Percentiles rank a stretch among this genome's conserved stretches.
Conservation (phyloP, 1,139 yeast species). For the Lizanozyma gosingica region DNA sequence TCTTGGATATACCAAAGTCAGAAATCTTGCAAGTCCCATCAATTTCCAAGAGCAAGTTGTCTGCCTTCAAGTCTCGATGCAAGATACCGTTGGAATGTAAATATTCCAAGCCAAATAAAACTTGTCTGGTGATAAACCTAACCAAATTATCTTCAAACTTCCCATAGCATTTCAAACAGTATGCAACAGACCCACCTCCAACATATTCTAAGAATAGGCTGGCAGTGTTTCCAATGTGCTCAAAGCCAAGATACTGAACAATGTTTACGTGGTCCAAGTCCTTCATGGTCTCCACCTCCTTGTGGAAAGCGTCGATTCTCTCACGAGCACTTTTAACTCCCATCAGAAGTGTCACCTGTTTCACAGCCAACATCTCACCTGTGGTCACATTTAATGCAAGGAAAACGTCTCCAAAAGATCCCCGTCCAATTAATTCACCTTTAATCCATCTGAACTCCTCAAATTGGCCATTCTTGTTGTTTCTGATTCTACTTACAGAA, state of each 20-base stretch:
- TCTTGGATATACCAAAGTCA: slow-evolving; percentile 93
- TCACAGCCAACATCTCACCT: slow-evolving; percentile 98
- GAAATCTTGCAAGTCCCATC: slow-evolving; percentile 96
- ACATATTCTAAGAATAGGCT: slow-evolving; percentile 90
- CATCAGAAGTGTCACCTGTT: slow-evolving; percentile 48
- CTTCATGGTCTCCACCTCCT: slow-evolving; percentile 91
- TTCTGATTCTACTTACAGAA: slow-evolving; percentile 50
- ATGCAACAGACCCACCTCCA: slow-evolving; percentile 95
- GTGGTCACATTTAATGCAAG: slow-evolving; percentile 91
- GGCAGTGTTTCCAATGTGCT: slow-evolving; percentile 64
- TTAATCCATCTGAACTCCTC: slow-evolving; percentile 96
- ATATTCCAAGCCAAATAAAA: slow-evolving; percentile 74
- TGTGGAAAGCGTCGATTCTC: slow-evolving; percentile 73
- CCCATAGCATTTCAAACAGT: slow-evolving; percentile 76
- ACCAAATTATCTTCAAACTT: slow-evolving; percentile 74
- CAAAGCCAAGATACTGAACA: slow-evolving; percentile 93
- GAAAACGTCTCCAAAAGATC: slow-evolving; percentile 94
- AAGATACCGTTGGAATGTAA: slow-evolving; percentile 80
- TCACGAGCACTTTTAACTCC: slow-evolving; percentile 50
- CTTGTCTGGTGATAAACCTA: slow-evolving; percentile 68
- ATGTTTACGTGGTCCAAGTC: slow-evolving; percentile 90
- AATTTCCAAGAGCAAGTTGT: slow-evolving; percentile 75
- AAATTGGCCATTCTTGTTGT: slow-evolving; percentile 51
- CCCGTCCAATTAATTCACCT: slow-evolving; percentile 94
- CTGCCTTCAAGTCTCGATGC: slow-evolving; percentile 95